Percentiles rank a stretch among this genome's conserved stretches.
Conservation (phyloP, 2,329 filamentous ascomycete species). For the Geosmithia flava region DNA sequence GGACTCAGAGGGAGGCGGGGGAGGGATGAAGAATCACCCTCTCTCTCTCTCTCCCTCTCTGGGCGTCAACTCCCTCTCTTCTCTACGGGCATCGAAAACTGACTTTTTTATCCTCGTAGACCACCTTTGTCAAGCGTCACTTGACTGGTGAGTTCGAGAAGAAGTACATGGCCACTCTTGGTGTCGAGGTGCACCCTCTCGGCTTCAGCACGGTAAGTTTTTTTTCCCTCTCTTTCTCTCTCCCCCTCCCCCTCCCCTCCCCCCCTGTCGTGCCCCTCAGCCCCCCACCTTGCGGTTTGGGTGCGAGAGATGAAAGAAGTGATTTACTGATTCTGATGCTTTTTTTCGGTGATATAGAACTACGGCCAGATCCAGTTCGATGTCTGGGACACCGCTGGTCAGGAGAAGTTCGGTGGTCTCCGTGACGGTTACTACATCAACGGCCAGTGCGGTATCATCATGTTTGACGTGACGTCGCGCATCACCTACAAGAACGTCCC, state of each 20-base stretch:
- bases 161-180: conserved; percentile 99
- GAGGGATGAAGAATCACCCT: background rate
- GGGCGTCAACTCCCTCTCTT: too few species aligned
- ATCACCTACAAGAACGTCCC: conserved; percentile 99
- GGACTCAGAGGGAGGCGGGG: background rate
- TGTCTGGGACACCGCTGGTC: conserved; percentile 97
- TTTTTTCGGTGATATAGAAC: conserved; percentile 46
- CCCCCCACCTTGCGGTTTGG: background rate
- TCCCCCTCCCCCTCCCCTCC: conserved; percentile 6
- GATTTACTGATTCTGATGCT: conserved; percentile 12
- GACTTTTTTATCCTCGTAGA: conserved; percentile 39
- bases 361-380: conserved; percentile 95
- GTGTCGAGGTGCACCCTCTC: conserved; percentile 98
- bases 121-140: conserved; percentile 99
- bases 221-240: conserved; percentile 6
- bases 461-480: conserved; percentile 98
- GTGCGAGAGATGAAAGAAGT: background rate
- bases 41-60: too few species aligned
- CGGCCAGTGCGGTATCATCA: conserved; percentile 99
- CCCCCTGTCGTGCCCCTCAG: conserved; percentile 1
- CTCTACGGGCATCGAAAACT: background rate
- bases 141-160: conserved; percentile 99
- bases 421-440: conserved; percentile 99
- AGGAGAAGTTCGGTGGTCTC: conserved; percentile 99
- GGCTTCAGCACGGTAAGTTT: conserved; percentile 88